Conservation (phyloP, 441 rosid species). For the Rhodomyrtus psidioides region DNA sequence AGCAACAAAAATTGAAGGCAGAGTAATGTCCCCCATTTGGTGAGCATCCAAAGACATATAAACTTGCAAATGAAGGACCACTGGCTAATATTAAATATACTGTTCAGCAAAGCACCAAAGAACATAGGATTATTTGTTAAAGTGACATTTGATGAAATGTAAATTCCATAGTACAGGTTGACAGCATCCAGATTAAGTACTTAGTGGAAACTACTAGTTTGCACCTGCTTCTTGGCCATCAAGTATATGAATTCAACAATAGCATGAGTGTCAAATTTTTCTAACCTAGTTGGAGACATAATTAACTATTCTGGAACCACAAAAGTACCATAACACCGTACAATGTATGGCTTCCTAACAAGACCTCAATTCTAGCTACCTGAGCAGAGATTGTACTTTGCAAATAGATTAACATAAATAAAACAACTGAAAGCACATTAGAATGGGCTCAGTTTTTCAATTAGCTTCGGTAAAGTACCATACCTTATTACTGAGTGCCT, state of each 20-base stretch:
- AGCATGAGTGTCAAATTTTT: not conserved
- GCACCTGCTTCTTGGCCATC: not conserved
- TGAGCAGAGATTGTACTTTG: not conserved
- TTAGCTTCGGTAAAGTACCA: not conserved
- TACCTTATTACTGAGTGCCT: slow-evolving; percentile 61
- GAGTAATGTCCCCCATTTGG: not conserved
- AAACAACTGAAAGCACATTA: not conserved
- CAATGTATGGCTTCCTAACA: not conserved
- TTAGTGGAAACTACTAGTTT: not conserved
- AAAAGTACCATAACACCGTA: not conserved
- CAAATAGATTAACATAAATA: not conserved
- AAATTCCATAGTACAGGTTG: not conserved
- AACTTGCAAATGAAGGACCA: not conserved
- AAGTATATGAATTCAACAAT: not conserved
- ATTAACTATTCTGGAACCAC: not conserved
- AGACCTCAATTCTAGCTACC: not conserved
- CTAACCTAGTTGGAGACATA: not conserved
- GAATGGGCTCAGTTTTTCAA: not conserved
- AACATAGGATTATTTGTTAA: not conserved
- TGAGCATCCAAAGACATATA: not conserved
- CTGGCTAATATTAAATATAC: not conserved
- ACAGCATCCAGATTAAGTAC: not conserved
- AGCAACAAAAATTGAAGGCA: not conserved
- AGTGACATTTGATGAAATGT: not conserved
- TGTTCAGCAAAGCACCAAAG: not conserved